These are phyloP conservation scores for Salix koriyanagi DNA, from an alignment of 345 rosid genomes.

Conservation along the genomic window DNA sequence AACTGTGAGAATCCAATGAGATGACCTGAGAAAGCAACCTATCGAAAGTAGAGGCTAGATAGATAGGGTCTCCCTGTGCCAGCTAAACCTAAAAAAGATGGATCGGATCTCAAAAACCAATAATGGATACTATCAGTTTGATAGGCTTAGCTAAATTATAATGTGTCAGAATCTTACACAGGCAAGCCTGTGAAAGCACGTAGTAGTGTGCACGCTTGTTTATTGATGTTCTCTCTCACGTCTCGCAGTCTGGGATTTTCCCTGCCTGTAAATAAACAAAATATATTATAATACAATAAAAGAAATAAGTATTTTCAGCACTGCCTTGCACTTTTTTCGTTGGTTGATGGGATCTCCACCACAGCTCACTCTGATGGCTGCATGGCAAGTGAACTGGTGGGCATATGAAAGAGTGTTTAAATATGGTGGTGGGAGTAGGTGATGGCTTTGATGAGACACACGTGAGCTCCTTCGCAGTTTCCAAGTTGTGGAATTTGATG, in stretches of 20 bases:
- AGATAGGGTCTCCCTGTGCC: neutral
- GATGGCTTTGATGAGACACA: neutral
- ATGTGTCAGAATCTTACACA: neutral
- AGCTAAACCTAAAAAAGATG: neutral
- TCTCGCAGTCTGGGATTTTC: neutral
- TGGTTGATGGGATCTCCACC: neutral
- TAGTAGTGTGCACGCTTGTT: conserved; percentile 19
- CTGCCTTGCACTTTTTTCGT: too few relatives aligned
- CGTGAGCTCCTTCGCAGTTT: neutral
- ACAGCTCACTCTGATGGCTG: neutral
- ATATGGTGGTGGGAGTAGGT: neutral
- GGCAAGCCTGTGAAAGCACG: conserved; percentile 10
- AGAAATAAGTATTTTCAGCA: too few relatives aligned
- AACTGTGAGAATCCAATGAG: neutral
- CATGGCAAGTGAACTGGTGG: neutral
- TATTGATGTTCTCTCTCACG: neutral
- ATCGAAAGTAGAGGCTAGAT: neutral
- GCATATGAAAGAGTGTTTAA: neutral
- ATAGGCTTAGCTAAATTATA: neutral
- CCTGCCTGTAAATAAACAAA: neutral
- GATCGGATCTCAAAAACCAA: neutral
- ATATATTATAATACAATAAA: too few relatives aligned
- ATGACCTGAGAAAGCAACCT: neutral
- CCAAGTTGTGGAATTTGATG: neutral
- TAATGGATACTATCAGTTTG: neutral